phyloP scores from a whole-genome alignment of 2,329 filamentous ascomycete species.

The Beauveria bassiana region DNA sequence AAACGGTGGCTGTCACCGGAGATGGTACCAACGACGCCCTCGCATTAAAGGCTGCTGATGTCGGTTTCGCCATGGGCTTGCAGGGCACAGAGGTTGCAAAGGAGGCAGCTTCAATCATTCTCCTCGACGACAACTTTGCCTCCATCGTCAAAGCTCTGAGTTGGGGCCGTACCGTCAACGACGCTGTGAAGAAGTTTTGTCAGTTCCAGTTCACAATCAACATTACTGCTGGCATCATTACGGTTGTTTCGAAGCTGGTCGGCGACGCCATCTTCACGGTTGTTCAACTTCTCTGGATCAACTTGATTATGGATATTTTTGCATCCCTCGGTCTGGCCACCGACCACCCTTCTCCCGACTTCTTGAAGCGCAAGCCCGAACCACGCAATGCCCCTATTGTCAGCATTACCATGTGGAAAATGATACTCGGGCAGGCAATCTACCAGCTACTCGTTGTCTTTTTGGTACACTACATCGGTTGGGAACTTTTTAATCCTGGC shows the following conservation, averaged over 20 bases:
- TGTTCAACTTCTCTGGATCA: conserved; percentile 53
- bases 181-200: conserved; percentile 54
- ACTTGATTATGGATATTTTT: conserved; percentile 54
- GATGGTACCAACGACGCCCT: conserved; percentile 61
- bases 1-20: conserved; percentile 59
- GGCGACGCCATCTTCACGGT: conserved; percentile 46
- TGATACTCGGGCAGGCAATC: conserved; percentile 68
- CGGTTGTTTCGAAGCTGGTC: conserved; percentile 47
- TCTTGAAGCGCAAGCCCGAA: conserved; percentile 26
- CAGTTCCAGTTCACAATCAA: conserved; percentile 55
- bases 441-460: conserved; percentile 61
- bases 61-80: conserved; percentile 62
- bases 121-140: conserved; percentile 57
- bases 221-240: conserved; percentile 51
- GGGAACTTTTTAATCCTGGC: conserved; percentile 35
- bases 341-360: conserved; percentile 28
- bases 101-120: conserved; percentile 53
- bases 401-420: conserved; percentile 72
- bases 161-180: conserved; percentile 57
- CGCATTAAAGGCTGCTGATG: conserved; percentile 57
- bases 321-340: conserved; percentile 43
- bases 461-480: conserved; percentile 52
- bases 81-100: conserved; percentile 58
- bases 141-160: conserved; percentile 56
- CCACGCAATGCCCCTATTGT: conserved; percentile 35